Percentiles rank a stretch among this genome's conserved stretches.
phyloP scores from a whole-genome alignment of 2,329 filamentous ascomycete genomes.

The Leptosphaerulina australis region DNA sequence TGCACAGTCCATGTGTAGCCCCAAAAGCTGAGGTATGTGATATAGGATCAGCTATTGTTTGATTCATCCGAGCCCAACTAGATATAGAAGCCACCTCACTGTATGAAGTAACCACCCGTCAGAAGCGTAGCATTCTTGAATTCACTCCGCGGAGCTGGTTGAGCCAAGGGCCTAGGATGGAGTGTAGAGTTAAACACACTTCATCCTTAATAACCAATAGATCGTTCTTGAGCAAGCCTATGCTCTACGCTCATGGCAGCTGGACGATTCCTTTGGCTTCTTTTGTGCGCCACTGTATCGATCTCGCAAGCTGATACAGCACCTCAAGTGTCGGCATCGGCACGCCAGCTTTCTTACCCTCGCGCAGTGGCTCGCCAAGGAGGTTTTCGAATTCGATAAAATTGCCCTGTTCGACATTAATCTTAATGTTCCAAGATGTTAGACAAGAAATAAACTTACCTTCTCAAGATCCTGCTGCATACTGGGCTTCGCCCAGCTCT shows the following conservation, averaged over 20 bases:
- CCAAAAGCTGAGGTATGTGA: constrained; percentile 11
- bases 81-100: background rate
- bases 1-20: constrained; percentile 2
- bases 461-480: constrained; percentile 62
- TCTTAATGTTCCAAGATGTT: background rate
- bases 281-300: constrained; percentile 57
- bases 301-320: constrained; percentile 57
- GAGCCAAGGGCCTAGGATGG: background rate
- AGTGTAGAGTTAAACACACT: background rate
- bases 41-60: background rate
- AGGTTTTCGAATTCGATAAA: constrained; percentile 64
- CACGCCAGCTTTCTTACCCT: constrained; percentile 57
- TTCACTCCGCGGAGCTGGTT: background rate
- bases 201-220: background rate
- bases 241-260: constrained; percentile 25
- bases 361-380: constrained; percentile 62
- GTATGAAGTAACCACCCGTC: background rate
- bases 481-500: constrained; percentile 58
- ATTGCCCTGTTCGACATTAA: constrained; percentile 51
- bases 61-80: background rate
- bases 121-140: background rate
- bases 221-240: background rate
- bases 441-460: constrained; percentile 28
- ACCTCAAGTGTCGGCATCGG: constrained; percentile 57
- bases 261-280: constrained; percentile 52